phyloP scores from a whole-genome alignment of 2,329 filamentous ascomycete genomes.

The Arthrobotrys megalospora region DNA sequence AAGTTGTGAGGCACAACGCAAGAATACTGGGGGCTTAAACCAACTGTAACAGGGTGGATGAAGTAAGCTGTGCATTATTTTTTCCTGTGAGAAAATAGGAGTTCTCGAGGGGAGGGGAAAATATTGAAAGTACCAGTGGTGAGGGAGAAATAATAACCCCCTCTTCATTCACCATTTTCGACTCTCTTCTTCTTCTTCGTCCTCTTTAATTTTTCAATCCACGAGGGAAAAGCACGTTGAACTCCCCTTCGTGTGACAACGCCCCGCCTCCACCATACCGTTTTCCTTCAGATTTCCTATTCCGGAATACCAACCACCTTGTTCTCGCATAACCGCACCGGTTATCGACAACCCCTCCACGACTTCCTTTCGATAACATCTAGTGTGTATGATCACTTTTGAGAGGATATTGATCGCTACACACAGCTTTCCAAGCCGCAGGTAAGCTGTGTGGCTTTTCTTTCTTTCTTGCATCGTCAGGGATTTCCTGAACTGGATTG shows the following conservation, averaged over 20 bases:
- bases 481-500: no score
- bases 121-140: no score
- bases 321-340: slow-evolving; percentile 18
- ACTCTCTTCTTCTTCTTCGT: background rate
- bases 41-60: no score
- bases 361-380: background rate
- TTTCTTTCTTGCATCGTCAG: no score
- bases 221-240: background rate
- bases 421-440: background rate
- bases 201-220: background rate
- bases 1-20: slow-evolving; percentile 17
- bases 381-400: no score
- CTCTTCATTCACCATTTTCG: background rate
- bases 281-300: slow-evolving; percentile 61
- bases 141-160: no score
- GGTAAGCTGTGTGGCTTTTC: no score
- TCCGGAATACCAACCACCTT: slow-evolving; percentile 26
- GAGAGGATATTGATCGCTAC: no score
- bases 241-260: background rate
- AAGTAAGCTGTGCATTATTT: background rate
- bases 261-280: slow-evolving; percentile 53
- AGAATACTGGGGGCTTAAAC: no score
- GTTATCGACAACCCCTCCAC: slow-evolving; percentile 11
- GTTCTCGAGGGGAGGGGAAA: background rate
- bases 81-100: background rate